Percentiles rank a stretch among this genome's conserved stretches.
phyloP scores from a whole-genome alignment of 768 basidiomycete genomes.

The Mycena leptocephala region DNA sequence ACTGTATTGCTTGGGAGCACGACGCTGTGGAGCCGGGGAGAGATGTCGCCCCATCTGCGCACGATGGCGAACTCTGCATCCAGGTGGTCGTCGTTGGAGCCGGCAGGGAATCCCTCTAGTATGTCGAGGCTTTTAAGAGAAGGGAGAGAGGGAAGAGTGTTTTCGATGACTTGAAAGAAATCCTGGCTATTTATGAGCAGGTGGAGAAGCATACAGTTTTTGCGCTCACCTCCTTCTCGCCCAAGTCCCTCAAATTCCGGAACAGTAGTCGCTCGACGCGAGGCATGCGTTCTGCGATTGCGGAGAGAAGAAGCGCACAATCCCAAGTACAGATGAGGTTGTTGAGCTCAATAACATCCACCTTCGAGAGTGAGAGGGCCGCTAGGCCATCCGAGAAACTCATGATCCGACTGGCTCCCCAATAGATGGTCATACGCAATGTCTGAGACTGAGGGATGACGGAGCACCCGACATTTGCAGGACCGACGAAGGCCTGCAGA shows the following conservation, averaged over 20 bases:
- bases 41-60: background rate
- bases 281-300: background rate
- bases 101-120: background rate
- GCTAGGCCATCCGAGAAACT: background rate
- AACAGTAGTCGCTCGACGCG: background rate
- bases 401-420: background rate
- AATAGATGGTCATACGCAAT: background rate
- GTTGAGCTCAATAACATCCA: background rate
- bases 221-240: constrained; percentile 5
- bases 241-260: background rate
- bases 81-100: background rate
- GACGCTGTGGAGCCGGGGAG: background rate
- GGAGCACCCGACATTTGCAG: background rate
- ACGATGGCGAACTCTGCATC: constrained; percentile 1
- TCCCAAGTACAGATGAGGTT: constrained; percentile 9
- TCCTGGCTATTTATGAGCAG: background rate
- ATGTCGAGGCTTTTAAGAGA: background rate
- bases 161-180: background rate
- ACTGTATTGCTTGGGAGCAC: background rate
- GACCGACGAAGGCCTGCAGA: background rate
- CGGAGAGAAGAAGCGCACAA: background rate
- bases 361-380: background rate
- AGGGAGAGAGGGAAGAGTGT: background rate
- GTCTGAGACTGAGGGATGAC: constrained; percentile 8
- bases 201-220: too few species aligned